Evolutionary conservation across 768 basidiomycete species (phyloP), one percentile per base, ranked within the genome.

Genomic region (Lactarius psammicola): DNA sequence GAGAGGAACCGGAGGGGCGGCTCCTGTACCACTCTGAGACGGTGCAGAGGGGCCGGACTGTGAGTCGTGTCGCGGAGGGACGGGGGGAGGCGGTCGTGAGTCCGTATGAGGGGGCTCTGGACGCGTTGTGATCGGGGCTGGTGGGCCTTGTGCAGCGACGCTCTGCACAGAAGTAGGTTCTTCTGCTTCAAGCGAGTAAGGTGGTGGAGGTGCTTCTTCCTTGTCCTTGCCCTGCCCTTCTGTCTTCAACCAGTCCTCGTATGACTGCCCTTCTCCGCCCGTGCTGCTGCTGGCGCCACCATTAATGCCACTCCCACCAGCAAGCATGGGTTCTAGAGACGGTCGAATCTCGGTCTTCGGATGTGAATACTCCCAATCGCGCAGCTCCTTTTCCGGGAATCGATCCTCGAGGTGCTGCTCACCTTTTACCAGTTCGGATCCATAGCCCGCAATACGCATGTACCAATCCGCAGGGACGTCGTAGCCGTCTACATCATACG

Each of bases 401-500:
- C 30, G 53, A 44, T 66, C 69, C 17, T 56, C 64, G 61, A 66
- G 49, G 15, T 26, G 23, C 36, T 56, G 61, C 34, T 63, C 63
- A 20, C 23, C 49, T 33, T 67, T 67, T 18, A 63, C 46, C 13
- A 69, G 17, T 31, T 68, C 64, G 20, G 68, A 65, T 23, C 57
- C 64, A 46, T 62, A 68, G 18, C 63, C 66, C 7, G 67, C 64
- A 31, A 72, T 67, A 20, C 62, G 59, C 66, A 79, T 81, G 70
- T 71, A 89, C 92, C 92, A 94, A 76, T 94, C 92, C 31, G 87
- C 77, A 1, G 91, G 90, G 20, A 92, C 73, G 67, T 89, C 87
- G 69, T 86, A 82, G 3, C 90, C 91, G 70, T 93, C 92, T 66
- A 82, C 86, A 70, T 94, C 92, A 20, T 92, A 80, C 10, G 90